Base-by-base conservation (phyloP, 257 asterid genomes). In the Ilex asprella region DNA sequence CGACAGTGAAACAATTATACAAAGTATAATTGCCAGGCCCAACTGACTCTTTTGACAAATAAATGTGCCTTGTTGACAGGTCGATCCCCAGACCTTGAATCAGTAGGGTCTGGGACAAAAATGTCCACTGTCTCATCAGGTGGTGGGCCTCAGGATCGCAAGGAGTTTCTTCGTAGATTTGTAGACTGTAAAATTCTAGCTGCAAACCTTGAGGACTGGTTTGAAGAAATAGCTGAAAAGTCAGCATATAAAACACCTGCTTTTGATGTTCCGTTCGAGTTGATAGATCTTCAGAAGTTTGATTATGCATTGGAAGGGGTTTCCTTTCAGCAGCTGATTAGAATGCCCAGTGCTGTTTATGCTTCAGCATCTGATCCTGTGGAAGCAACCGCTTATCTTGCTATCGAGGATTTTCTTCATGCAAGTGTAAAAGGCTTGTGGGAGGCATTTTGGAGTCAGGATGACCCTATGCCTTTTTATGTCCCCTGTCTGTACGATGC, bases 281-380 rank as follows among this genome's bases (percentile, higher is more conserved):
- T 85, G 74, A 80, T 93, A 64, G 99, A 93, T 70, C 89, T 93
- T 74, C 97, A 89, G 56, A 87, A 93, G 75, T 93, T 89, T 61
- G 99, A 93, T 73, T 93, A 93, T 64, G 95, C 97, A 35, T 77
- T 93, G 46, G 99, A 89, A 78, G 96, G 90, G 39, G 73, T 89
- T 74, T 89, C 79, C 21, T 87, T 93, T 65, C 97, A 87, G 79
- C 97, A 93, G 73, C 78, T 93, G 65, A 61, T 93, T 58, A 83
- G 99, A 70, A 93, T 93, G 99, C 97, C 99, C 29, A 82, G 85
- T 74, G 80, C 95, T 58, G 68, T 89, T 31, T 82, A 89, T 62
- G 95, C 86, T 12, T 82, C 99, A 55, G 68, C 91, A 16, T 82
- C 97, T 32, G 79, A 74, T 59, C 61, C 82, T 14, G 79, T 79